phyloP scores from a whole-genome alignment of 2,329 filamentous ascomycete genomes.

The Lecanicillium sp. region DNA sequence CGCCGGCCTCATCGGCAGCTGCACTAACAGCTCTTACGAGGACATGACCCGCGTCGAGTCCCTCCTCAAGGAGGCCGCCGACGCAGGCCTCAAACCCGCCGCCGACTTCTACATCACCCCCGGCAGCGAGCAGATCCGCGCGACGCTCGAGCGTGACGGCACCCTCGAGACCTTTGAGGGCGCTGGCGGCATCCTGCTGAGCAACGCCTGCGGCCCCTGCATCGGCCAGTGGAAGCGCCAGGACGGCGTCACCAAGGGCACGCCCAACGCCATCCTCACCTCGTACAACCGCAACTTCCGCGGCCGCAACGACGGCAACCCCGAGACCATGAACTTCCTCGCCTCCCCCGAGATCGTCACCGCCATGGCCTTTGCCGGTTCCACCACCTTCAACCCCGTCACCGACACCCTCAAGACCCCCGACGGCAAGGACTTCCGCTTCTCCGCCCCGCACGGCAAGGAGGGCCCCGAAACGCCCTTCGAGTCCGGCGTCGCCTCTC shows the following conservation, averaged over 20 bases:
- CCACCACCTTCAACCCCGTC: conserved; percentile 92
- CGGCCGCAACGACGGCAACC: conserved; percentile 93
- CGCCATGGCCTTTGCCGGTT: conserved; percentile 87
- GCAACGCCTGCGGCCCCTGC: conserved; percentile 91
- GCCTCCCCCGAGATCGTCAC: conserved; percentile 96
- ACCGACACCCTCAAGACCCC: conserved; percentile 78
- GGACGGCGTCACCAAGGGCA: conserved; percentile 77
- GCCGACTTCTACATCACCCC: conserved; percentile 94
- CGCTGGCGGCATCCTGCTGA: conserved; percentile 82
- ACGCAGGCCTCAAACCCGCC: conserved; percentile 83
- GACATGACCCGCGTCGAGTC: conserved; percentile 96
- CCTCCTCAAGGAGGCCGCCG: conserved; percentile 82
- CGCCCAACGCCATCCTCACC: conserved; percentile 87
- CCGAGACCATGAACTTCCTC: conserved; percentile 96
- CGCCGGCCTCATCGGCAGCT: conserved; percentile 92
- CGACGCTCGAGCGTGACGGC: conserved; percentile 83
- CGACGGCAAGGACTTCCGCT: conserved; percentile 76
- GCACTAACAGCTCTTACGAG: conserved; percentile 97
- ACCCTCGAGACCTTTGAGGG: conserved; percentile 80
- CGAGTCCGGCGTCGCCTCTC: conserved; percentile 66
- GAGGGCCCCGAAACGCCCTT: conserved; percentile 62
- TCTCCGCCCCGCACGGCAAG: conserved; percentile 69
- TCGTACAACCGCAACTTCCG: conserved; percentile 99
- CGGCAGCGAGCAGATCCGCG: conserved; percentile 92
- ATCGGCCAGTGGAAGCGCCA: conserved; percentile 94